Evolutionary conservation across 2,329 filamentous ascomycete genomes (phyloP), one percentile per base, ranked within the genome.

Genomic region (Trichoderma breve): DNA sequence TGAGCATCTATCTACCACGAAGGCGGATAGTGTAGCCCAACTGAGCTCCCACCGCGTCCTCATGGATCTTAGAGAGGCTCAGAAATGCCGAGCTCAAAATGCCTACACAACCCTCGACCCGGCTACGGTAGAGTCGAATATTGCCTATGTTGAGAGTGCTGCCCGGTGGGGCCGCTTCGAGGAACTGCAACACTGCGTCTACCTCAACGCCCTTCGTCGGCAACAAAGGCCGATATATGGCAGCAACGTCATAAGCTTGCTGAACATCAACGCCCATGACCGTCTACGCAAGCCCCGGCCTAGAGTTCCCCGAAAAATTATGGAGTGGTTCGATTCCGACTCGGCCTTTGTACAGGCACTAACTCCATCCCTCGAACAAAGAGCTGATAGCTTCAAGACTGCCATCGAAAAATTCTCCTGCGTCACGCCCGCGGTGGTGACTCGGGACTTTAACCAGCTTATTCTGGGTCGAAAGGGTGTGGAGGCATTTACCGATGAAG

Each of bases 371-470:
- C 81, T 97, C 0, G 87, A 91, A 53, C 88, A 93, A 76, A 91
- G 94, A 28, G 91, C 94, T 1, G 87, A 90, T 66, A 85, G 86
- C 15, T 86, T 97, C 81, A 91, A 95, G 77, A 90, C 89, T 0
- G 90, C 88, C 3, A 91, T 99, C 68, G 90, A 92, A 74, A 93
- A 95, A 79, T 99, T 98, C 77, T 93, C 93, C 1, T 99, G 95
- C 77, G 90, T 97, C 39, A 98, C 96, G 0, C 96, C 96, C 2
- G 91, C 93, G 1, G 95, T 94, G 14, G 90, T 97, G 4, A 94
- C 94, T 0, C 89, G 92, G 34, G 94, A 97, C 74, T 85, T 97
- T 76, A 89, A 90, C 21, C 85, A 87, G 32, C 84, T 95, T 28
- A 80, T 93, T 1, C 84, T 96, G 7, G 92, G 92, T 0, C 83